Base-by-base conservation (phyloP, 805 yeast species). In the Lipomyces yamadae region DNA sequence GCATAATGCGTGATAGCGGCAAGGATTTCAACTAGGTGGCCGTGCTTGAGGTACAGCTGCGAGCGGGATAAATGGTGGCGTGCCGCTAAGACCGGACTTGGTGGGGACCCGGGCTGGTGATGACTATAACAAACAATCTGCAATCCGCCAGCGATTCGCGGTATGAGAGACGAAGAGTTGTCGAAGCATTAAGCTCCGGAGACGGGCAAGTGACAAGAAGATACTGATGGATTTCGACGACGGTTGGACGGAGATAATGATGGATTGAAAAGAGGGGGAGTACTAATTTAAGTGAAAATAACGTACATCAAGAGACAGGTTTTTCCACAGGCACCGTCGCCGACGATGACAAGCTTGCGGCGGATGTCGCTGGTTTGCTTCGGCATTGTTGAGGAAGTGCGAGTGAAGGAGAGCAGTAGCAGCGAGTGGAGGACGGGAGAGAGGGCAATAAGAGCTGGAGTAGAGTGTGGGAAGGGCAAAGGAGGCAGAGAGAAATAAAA, bases 321-420 rank as follows among this genome's bases (percentile, higher is more conserved):
- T 78, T 92, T 92, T 82, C 97, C 97, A 83, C 97, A 92, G 66
- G 97, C 97, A 86, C 97, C 97, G 79, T 92, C 97, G 80, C 97
- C 97, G 65, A 92, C 97, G 77, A 92, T 91, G 78, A 92, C 97
- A 76, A 92, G 85, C 81, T 92, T 92, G 65, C 75, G 70, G 61
- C 75, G 72, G 42, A 72, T 62, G 42, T 73, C 75, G 58, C 65
- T 62, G 63, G 60, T 63, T 57, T 52, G 71, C 65, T 63, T 67
- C 37, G 60, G 67, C 71, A 68, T 68, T 61, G 53, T 37, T 13
- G 45, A 18, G 60, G 10, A 18, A 18, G 5, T 13, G 37, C 52
- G 34, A 13, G 50, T n/a, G 33, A 24, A 30, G 15, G 15, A 42
- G 65, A n/a, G 37, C 15, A 42, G 18, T 42, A 42, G 18, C 15